These are phyloP conservation scores for Astragalus membranaceus DNA, from an alignment of 306 rosid genomes.

Conservation along the genomic window DNA sequence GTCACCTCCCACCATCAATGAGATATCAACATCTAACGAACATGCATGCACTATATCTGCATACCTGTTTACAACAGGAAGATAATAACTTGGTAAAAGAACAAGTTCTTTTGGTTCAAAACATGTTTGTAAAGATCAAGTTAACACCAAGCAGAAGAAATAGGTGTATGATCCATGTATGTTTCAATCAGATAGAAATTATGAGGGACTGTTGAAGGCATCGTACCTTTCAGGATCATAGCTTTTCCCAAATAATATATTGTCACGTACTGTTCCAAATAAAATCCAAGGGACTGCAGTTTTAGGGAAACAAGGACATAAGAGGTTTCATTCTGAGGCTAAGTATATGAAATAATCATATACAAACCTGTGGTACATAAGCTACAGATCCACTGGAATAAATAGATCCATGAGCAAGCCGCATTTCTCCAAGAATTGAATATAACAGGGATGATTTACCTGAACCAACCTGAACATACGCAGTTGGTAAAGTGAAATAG, in stretches of 20 bases:
- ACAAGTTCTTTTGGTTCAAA: neutral
- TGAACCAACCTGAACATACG: conserved; percentile 84
- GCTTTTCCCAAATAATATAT: conserved; percentile 73
- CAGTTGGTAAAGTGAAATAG: conserved; percentile 20
- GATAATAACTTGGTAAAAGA: neutral
- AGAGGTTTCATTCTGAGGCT: conserved; percentile 17
- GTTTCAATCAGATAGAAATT: conserved; percentile 5
- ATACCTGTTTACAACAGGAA: conserved; percentile 53
- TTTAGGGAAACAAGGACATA: conserved; percentile 11
- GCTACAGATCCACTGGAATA: conserved; percentile 56
- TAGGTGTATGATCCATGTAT: neutral
- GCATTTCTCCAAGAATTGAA: conserved; percentile 78
- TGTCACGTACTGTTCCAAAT: conserved; percentile 89
- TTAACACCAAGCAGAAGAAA: neutral
- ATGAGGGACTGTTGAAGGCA: neutral
- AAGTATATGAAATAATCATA: neutral
- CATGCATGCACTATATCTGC: conserved; percentile 61
- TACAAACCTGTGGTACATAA: conserved; percentile 88
- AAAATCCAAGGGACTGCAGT: conserved; percentile 84
- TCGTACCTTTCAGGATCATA: conserved; percentile 64
- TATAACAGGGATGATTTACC: conserved; percentile 83
- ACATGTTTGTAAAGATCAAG: conserved; percentile 2
- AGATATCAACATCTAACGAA: conserved; percentile 79
- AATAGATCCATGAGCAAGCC: conserved; percentile 56
- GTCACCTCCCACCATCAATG: conserved; percentile 89